These are phyloP conservation scores for Alternaria novae-zelandiae DNA, from an alignment of 2,329 filamentous ascomycete genomes.

Conservation along the genomic window DNA sequence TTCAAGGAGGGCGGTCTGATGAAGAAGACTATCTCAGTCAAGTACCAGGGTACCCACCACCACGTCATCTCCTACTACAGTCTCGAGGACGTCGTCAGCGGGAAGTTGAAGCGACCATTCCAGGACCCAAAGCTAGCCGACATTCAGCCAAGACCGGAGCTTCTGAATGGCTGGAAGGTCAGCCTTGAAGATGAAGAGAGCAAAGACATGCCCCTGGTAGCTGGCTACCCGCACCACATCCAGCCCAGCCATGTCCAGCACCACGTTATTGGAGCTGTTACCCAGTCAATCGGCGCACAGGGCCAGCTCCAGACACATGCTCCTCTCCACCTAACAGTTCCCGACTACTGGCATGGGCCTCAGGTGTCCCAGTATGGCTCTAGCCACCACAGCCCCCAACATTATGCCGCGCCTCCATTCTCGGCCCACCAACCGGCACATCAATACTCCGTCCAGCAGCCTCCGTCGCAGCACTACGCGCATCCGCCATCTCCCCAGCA, in stretches of 20 bases:
- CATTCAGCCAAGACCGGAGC: constrained; percentile 41
- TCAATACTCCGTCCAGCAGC: constrained; percentile 33
- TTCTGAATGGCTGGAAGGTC: constrained; percentile 47
- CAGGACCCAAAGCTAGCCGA: constrained; percentile 43
- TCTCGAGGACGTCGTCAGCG: constrained; percentile 71
- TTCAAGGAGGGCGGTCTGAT: constrained; percentile 84
- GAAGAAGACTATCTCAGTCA: constrained; percentile 91
- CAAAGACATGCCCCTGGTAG: constrained; percentile 41
- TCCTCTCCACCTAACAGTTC: constrained; percentile 36
- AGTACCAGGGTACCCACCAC: constrained; percentile 74
- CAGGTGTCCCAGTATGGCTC: constrained; percentile 35
- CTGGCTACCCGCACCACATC: constrained; percentile 37
- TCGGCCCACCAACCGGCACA: constrained; percentile 24
- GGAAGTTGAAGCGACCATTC: constrained; percentile 44
- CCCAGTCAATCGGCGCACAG: constrained; percentile 30
- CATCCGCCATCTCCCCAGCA: constrained; percentile 36
- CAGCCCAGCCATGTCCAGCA: constrained; percentile 40
- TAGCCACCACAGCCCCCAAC: constrained; percentile 31
- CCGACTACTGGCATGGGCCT: constrained; percentile 41
- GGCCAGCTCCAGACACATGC: constrained; percentile 34
- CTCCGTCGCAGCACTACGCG: constrained; percentile 26
- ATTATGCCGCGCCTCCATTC: constrained; percentile 36
- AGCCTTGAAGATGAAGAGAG: constrained; percentile 47
- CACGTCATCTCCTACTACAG: constrained; percentile 91
- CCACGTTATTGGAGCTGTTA: constrained; percentile 26